Conservation (phyloP, 1,139 yeast species). For the Yamadazyma triangularis region DNA sequence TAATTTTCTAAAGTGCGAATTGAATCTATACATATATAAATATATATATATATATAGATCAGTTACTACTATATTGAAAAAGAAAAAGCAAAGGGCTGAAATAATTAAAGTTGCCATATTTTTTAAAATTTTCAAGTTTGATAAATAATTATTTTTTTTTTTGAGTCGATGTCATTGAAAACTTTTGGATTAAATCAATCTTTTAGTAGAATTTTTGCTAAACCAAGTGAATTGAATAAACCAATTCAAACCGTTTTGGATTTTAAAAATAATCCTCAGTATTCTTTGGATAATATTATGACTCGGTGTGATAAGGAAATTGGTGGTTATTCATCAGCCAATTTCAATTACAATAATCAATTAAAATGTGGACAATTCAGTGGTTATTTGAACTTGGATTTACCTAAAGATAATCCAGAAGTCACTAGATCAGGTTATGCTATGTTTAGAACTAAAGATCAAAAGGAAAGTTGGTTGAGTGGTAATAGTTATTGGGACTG, state of each 20-base stretch:
- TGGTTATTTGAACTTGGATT: slow-evolving; percentile 69
- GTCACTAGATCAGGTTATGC: slow-evolving; percentile 77
- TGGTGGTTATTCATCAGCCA: slow-evolving; percentile 73
- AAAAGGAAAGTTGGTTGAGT: slow-evolving; percentile 45
- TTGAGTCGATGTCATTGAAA: slow-evolving; percentile 46
- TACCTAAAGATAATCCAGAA: slow-evolving; percentile 67
- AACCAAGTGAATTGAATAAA: slow-evolving; percentile 24
- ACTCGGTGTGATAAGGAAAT: slow-evolving; percentile 69
- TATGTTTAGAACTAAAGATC: slow-evolving; percentile 77
- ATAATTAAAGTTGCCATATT: too few relatives aligned
- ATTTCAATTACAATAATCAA: slow-evolving; percentile 39
- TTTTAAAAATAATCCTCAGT: slow-evolving; percentile 45
- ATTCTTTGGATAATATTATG: slow-evolving; percentile 42
- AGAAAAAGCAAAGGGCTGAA: too few relatives aligned
- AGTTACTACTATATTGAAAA: too few relatives aligned
- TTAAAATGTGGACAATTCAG: slow-evolving; percentile 53
- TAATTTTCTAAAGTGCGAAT: too few relatives aligned
- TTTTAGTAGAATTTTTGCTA: slow-evolving; percentile 33
- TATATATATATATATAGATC: too few relatives aligned
- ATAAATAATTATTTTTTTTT: too few relatives aligned
- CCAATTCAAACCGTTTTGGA: slow-evolving; percentile 47
- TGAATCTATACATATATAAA: too few relatives aligned
- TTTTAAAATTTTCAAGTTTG: too few relatives aligned
- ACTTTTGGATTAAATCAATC: slow-evolving; percentile 39
- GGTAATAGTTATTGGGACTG: slow-evolving; percentile 59